phyloP scores from a whole-genome alignment of 169 alveolate genomes.

The Cryptosporidium canis region DNA sequence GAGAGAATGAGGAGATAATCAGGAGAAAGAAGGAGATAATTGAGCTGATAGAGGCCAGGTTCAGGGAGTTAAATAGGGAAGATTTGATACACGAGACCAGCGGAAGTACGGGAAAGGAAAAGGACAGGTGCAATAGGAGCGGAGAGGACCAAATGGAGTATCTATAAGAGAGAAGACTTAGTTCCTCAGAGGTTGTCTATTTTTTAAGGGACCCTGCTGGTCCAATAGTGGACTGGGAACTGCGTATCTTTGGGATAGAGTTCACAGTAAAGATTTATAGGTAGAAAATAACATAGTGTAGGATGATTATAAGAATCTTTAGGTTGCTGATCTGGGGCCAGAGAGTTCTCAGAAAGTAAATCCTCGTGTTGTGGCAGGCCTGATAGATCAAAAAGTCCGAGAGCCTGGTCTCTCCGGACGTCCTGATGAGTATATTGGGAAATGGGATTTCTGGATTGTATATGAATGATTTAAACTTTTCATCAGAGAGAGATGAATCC shows the following conservation, averaged over 20 bases:
- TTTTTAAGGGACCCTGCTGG: neutral
- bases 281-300: conserved; percentile 53
- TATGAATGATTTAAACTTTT: conserved; percentile 72
- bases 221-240: neutral
- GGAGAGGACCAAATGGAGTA: neutral
- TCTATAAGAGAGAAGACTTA: neutral
- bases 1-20: conserved; percentile 21
- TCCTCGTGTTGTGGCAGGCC: conserved; percentile 73
- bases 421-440: conserved; percentile 87
- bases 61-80: neutral
- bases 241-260: no score
- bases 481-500: conserved; percentile 15
- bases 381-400: conserved; percentile 89
- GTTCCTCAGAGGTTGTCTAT: neutral
- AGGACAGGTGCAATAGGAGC: neutral
- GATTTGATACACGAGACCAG: neutral
- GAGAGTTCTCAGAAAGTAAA: conserved; percentile 24
- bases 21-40: conserved; percentile 31
- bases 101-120: no score
- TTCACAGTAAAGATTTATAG: neutral
- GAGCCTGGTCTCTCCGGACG: conserved; percentile 89
- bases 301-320: conserved; percentile 17
- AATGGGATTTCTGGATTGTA: conserved; percentile 81
- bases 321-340: conserved; percentile 46
- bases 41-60: conserved; percentile 30